Conservation (phyloP, 2,329 filamentous ascomycete genomes). For the Ascochyta rabiei region DNA sequence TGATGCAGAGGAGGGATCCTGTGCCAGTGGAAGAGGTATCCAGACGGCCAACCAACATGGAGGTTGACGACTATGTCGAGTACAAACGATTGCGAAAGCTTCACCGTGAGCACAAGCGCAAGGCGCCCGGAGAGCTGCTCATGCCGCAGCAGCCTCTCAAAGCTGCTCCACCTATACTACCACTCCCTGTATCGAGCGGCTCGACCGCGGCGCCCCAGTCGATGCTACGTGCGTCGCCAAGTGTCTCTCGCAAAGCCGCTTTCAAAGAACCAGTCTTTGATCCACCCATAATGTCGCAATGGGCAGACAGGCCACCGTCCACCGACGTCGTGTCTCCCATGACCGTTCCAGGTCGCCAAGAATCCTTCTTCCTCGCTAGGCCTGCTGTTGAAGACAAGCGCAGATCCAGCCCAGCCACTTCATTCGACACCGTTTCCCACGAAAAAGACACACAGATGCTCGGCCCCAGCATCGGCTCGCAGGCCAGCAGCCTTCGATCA, state of each 20-base stretch:
- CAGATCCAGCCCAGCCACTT: not conserved
- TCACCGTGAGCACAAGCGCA: conserved; percentile 23
- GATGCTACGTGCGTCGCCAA: conserved; percentile 1
- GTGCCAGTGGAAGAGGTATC: conserved; percentile 47
- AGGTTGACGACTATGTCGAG: conserved; percentile 56
- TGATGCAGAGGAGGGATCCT: conserved; percentile 45
- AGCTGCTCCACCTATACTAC: not conserved
- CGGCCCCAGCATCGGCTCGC: not conserved
- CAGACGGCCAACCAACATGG: conserved; percentile 49
- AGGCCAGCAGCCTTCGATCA: not conserved
- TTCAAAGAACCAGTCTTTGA: conserved; percentile 21
- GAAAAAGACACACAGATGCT: not conserved
- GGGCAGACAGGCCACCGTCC: not conserved
- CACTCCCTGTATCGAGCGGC: not conserved
- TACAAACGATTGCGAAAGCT: conserved; percentile 52
- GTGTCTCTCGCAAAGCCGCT: conserved; percentile 4
- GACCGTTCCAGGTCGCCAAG: conserved; percentile 8
- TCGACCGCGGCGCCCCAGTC: not conserved
- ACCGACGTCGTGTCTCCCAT: conserved; percentile 17
- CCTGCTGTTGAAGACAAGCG: not conserved
- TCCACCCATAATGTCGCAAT: not conserved
- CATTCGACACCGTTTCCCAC: not conserved
- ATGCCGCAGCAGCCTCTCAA: not conserved
- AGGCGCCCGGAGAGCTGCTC: not conserved
- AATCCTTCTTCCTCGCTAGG: not conserved